These are phyloP conservation scores for Phaeosphaeriaceae sp. DNA, from an alignment of 2,329 filamentous ascomycete genomes.

Conservation along the genomic window DNA sequence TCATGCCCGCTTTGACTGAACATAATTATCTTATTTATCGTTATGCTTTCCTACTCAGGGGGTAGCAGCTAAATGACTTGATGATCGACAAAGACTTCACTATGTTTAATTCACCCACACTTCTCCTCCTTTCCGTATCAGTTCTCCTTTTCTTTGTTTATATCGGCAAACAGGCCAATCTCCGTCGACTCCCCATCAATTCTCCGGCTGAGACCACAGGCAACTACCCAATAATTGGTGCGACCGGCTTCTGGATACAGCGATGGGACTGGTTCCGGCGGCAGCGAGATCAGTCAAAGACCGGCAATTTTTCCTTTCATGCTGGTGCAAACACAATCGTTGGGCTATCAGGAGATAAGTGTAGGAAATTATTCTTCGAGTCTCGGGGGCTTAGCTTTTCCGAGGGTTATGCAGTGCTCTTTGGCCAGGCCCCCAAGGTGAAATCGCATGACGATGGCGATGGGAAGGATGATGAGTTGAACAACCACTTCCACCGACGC, in stretches of 20 bases:
- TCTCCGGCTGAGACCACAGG: conserved; percentile 28
- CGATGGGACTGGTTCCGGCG: conserved; percentile 54
- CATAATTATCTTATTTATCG: no score
- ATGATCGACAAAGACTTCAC: background rate
- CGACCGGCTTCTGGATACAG: conserved; percentile 55
- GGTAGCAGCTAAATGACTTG: no score
- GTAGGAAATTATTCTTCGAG: conserved; percentile 55
- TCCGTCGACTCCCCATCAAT: conserved; percentile 28
- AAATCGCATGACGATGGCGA: conserved; percentile 14
- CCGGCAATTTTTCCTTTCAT: conserved; percentile 58
- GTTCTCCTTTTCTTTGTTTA: conserved; percentile 17
- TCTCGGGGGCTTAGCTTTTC: conserved; percentile 52
- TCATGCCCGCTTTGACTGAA: no score
- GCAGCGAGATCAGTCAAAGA: conserved; percentile 38
- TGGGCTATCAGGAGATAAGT: conserved; percentile 52
- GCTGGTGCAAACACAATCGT: conserved; percentile 56
- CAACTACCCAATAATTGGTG: conserved; percentile 52
- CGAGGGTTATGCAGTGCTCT: conserved; percentile 48
- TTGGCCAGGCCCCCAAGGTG: conserved; percentile 26
- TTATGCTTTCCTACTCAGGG: no score
- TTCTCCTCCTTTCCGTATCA: conserved; percentile 13
- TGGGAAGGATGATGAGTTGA: conserved; percentile 17
- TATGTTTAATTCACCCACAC: conserved; percentile 13
- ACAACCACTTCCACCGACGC: conserved; percentile 30
- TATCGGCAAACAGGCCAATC: conserved; percentile 16